These are phyloP conservation scores for Lanzia echinophila DNA, from an alignment of 2,329 filamentous ascomycete species.

Conservation along the genomic window DNA sequence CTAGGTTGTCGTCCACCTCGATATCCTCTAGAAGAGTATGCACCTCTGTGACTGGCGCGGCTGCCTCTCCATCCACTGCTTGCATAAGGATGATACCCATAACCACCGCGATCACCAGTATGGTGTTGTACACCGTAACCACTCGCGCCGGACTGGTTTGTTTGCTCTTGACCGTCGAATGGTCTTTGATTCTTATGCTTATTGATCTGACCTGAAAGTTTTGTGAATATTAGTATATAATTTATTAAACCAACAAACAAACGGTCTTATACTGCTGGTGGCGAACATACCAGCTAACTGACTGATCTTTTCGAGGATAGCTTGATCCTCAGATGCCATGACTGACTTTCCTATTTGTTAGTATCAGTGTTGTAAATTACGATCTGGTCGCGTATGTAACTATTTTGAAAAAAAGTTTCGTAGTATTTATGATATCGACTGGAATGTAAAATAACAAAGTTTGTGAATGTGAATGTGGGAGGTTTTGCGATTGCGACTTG, in stretches of 20 bases:
- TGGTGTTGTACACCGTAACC: conserved; percentile 12
- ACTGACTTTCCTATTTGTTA: conserved; percentile 19
- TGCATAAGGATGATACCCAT: conserved; percentile 22
- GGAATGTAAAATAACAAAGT: no score
- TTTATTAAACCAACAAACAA: conserved; percentile 33
- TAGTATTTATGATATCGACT: no score
- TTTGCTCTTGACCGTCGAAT: conserved; percentile 27
- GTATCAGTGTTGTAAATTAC: conserved; percentile 6
- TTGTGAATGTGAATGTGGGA: no score
- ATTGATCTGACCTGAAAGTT: conserved; percentile 64
- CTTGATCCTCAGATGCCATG: conserved; percentile 48
- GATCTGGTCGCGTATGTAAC: not conserved
- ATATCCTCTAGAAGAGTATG: conserved; percentile 24
- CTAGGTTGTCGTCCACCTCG: conserved; percentile 33
- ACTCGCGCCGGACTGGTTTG: conserved; percentile 9
- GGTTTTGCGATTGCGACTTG: no score
- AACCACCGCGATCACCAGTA: conserved; percentile 10
- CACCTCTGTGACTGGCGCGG: conserved; percentile 22
- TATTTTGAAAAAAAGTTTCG: not conserved
- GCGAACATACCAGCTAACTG: conserved; percentile 46
- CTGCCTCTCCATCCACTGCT: conserved; percentile 22
- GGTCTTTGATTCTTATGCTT: conserved; percentile 62
- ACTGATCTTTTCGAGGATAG: conserved; percentile 48
- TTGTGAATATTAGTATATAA: conserved; percentile 6
- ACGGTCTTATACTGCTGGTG: conserved; percentile 39